Evolutionary conservation across 306 rosid species (phyloP).

Genomic region (Cicer pinnatifidum): DNA sequence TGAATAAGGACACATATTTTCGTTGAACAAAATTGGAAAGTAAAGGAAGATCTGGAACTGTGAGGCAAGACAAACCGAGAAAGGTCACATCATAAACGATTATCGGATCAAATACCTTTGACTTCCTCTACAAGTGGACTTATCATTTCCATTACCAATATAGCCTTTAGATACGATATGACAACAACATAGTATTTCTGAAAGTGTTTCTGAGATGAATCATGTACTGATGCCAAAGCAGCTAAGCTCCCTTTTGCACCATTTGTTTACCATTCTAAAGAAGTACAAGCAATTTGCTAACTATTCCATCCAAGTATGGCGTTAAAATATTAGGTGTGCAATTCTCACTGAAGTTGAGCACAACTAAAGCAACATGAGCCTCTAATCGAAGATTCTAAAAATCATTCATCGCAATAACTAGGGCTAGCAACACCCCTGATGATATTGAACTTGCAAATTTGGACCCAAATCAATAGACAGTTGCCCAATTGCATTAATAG

Average conservation of each 20-base stretch:
- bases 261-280: constrained; percentile 98
- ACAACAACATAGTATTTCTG: constrained; percentile 94
- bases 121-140: constrained; percentile 47
- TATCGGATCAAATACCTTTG: no score
- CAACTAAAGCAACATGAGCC: constrained; percentile 99
- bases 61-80: no score
- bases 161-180: constrained; percentile 93
- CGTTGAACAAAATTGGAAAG: no score
- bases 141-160: constrained; percentile 94
- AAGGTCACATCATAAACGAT: no score
- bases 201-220: constrained; percentile 99
- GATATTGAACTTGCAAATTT: constrained; percentile 86
- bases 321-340: constrained; percentile 61
- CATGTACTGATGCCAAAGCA: constrained; percentile 96
- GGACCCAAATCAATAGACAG: constrained; percentile 98
- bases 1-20: no score
- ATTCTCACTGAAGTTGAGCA: constrained; percentile 97
- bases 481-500: constrained; percentile 96
- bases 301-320: no score
- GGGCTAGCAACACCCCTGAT: constrained; percentile 80
- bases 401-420: constrained; percentile 93
- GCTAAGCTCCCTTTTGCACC: constrained; percentile 99
- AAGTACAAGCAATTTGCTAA: constrained; percentile 84
- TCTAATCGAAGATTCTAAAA: constrained; percentile 96
- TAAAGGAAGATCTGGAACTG: no score